Conservation (phyloP, 257 asterid genomes). For the Penstemon newberryi region DNA sequence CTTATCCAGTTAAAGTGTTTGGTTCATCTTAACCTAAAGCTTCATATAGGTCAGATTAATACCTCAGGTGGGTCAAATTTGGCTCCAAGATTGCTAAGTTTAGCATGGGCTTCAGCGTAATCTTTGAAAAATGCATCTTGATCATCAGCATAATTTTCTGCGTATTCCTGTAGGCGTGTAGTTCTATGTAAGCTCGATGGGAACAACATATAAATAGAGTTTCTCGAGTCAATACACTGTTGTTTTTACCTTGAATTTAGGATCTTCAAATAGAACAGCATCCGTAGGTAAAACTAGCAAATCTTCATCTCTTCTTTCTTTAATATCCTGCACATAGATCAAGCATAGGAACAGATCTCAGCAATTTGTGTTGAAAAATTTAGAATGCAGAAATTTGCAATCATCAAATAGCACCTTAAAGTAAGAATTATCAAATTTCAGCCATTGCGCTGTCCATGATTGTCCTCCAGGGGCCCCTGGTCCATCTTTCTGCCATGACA, state of each 20-base stretch:
- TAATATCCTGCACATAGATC: constrained; percentile 64
- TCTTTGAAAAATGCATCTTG: constrained; percentile 88
- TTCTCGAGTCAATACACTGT: neutral
- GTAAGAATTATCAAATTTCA: constrained; percentile 91
- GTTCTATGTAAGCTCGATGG: constrained; percentile 25
- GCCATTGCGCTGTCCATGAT: constrained; percentile 97
- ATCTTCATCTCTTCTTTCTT: constrained; percentile 80
- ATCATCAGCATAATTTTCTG: constrained; percentile 89
- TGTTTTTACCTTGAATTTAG: constrained; percentile 78
- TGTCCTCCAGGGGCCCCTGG: constrained; percentile 99
- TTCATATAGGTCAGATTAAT: constrained; percentile 12
- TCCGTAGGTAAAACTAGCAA: constrained; percentile 95
- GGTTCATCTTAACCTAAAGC: neutral
- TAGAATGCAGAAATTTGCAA: constrained; percentile 15
- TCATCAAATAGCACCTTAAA: constrained; percentile 59
- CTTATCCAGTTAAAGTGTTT: neutral
- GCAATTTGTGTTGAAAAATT: constrained; percentile 12
- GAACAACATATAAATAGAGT: constrained; percentile 15
- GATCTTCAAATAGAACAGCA: constrained; percentile 91
- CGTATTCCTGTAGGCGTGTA: constrained; percentile 54
- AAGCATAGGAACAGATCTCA: constrained; percentile 25
- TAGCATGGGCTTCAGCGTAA: constrained; percentile 96
- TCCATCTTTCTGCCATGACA: constrained; percentile 82
- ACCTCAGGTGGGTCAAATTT: constrained; percentile 97
- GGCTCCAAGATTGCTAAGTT: constrained; percentile 94